Conservation (phyloP, 2,329 filamentous ascomycete genomes). For the Diaporthe longicolla region DNA sequence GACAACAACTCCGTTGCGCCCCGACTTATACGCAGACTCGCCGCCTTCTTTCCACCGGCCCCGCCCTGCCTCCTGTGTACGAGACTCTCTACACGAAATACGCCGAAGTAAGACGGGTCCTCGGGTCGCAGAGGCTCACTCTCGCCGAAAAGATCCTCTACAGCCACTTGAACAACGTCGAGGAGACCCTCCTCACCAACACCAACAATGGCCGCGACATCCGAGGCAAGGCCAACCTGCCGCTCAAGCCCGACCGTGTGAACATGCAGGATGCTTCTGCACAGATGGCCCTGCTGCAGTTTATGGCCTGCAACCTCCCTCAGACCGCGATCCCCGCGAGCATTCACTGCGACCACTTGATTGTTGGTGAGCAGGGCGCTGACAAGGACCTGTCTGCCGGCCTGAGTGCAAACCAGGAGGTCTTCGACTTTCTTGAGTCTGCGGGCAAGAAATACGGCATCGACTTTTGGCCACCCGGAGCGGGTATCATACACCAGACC, state of each 20-base stretch:
- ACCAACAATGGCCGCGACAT: constrained; percentile 89
- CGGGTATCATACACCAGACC: constrained; percentile 97
- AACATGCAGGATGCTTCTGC: constrained; percentile 99
- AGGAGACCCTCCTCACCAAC: constrained; percentile 86
- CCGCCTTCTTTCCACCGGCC: constrained; percentile 55
- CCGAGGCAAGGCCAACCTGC: constrained; percentile 90
- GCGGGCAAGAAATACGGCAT: constrained; percentile 93
- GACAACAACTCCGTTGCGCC: constrained; percentile 51
- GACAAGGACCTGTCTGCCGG: constrained; percentile 87
- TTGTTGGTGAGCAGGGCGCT: constrained; percentile 93
- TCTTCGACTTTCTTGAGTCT: constrained; percentile 97
- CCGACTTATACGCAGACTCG: constrained; percentile 44
- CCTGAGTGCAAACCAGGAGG: constrained; percentile 93
- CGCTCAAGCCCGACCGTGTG: constrained; percentile 96
- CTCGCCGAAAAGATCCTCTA: constrained; percentile 99
- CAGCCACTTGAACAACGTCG: constrained; percentile 90
- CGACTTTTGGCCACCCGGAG: constrained; percentile 95
- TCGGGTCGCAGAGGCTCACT: constrained; percentile 79
- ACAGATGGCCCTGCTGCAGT: constrained; percentile 98
- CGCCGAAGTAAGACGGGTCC: constrained; percentile 79
- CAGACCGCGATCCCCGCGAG: constrained; percentile 94
- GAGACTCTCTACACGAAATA: constrained; percentile 84
- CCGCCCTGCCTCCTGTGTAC: constrained; percentile 78
- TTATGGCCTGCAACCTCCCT: constrained; percentile 95
- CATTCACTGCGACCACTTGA: constrained; percentile 99